phyloP scores from a whole-genome alignment of 441 rosid species.

The Euphorbia celastroides region DNA sequence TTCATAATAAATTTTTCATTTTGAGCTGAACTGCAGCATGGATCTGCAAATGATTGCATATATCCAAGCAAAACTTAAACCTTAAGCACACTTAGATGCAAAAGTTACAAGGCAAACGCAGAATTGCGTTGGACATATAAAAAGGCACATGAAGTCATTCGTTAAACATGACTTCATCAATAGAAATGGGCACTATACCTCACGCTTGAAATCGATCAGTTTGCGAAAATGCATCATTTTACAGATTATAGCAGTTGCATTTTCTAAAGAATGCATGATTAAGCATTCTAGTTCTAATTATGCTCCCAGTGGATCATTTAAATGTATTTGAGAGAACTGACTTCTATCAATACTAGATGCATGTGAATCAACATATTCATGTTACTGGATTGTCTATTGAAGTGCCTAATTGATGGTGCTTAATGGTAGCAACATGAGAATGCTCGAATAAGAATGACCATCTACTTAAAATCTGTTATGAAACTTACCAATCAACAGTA shows the following conservation, averaged over 20 bases:
- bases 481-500: slow-evolving; percentile 1
- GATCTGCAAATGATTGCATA: background rate
- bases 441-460: background rate
- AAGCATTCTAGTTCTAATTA: background rate
- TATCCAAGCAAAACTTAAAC: background rate
- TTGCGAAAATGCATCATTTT: background rate
- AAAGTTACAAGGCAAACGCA: background rate
- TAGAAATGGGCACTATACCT: background rate
- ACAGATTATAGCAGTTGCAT: background rate
- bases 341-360: background rate
- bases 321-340: background rate
- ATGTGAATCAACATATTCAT: background rate
- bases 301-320: background rate
- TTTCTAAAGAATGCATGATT: background rate
- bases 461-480: background rate
- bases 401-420: background rate
- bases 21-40: background rate
- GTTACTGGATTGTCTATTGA: background rate
- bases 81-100: background rate
- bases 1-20: background rate
- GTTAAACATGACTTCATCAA: background rate
- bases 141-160: background rate
- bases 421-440: background rate
- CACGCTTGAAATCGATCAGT: background rate
- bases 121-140: background rate